phyloP scores from a whole-genome alignment of 75 land plant species.

The Sequoia sempervirens region DNA sequence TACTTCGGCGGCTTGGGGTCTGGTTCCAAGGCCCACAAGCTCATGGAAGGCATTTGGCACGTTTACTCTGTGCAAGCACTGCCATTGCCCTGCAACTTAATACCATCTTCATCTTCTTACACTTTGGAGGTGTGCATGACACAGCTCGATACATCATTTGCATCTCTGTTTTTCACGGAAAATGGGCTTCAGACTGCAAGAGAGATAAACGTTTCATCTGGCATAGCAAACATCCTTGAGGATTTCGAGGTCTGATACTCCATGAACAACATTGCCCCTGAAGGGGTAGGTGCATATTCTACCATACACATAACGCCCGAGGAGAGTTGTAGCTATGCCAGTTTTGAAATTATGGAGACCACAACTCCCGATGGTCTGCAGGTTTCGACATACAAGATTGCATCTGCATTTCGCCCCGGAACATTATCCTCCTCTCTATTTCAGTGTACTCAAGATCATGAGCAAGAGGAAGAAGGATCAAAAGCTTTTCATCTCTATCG shows the following conservation, averaged over 20 bases:
- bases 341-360: slow-evolving; percentile 52
- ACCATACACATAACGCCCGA: slow-evolving; percentile 80
- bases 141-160: background rate
- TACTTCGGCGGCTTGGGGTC: slow-evolving; percentile 28
- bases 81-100: background rate
- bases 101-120: background rate
- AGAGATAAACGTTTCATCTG: slow-evolving; percentile 57
- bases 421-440: background rate
- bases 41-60: slow-evolving; percentile 47
- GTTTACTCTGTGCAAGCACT: slow-evolving; percentile 16
- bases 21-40: slow-evolving; percentile 51
- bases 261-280: slow-evolving; percentile 56
- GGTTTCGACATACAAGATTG: background rate
- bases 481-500: background rate
- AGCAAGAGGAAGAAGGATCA: too few species aligned
- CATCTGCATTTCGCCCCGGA: background rate
- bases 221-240: slow-evolving; percentile 50
- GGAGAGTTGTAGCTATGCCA: slow-evolving; percentile 70
- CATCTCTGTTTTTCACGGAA: background rate
- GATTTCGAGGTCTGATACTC: slow-evolving; percentile 56
- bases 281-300: slow-evolving; percentile 35
- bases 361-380: background rate
- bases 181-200: slow-evolving; percentile 19
- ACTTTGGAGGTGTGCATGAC: slow-evolving; percentile 8
- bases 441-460: background rate